Evolutionary conservation across 148 eudicot species (phyloP).

Genomic region (Rhododendron vialii): DNA sequence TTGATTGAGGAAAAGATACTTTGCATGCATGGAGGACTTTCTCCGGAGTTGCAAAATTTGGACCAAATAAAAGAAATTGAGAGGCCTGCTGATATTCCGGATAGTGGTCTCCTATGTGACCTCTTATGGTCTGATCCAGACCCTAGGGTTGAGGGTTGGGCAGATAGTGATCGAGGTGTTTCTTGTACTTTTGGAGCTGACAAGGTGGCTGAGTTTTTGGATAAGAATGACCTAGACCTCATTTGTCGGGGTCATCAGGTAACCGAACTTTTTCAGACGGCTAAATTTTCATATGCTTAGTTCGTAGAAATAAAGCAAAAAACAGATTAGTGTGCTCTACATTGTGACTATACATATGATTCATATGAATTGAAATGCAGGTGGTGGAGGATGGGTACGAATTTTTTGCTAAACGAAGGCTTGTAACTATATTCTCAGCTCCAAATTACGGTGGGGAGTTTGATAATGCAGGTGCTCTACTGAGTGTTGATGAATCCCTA

Average conservation of each 20-base stretch:
- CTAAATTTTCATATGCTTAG: neutral
- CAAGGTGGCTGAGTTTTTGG: slow-evolving; percentile 67
- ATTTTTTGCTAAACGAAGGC: slow-evolving; percentile 78
- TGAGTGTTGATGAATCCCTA: slow-evolving; percentile 70
- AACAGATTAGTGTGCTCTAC: neutral
- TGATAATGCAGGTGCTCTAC: slow-evolving; percentile 87
- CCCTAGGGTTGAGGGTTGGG: slow-evolving; percentile 62
- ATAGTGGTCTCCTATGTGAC: slow-evolving; percentile 81
- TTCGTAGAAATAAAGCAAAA: neutral
- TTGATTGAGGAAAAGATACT: slow-evolving; percentile 76
- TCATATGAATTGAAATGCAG: slow-evolving; percentile 28
- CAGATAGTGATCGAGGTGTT: slow-evolving; percentile 88
- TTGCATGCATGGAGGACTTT: slow-evolving; percentile 92
- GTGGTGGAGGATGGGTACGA: slow-evolving; percentile 98
- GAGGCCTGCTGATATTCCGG: slow-evolving; percentile 82
- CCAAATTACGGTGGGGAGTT: slow-evolving; percentile 96
- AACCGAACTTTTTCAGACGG: neutral
- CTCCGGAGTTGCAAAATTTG: slow-evolving; percentile 60
- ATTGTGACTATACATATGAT: neutral
- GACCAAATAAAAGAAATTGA: slow-evolving; percentile 64
- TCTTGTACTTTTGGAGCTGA: slow-evolving; percentile 91
- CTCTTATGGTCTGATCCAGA: slow-evolving; percentile 91
- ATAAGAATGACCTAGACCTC: slow-evolving; percentile 79
- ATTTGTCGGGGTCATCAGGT: slow-evolving; percentile 95
- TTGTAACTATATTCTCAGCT: slow-evolving; percentile 90